These are phyloP conservation scores for Fragilariopsis cylindrus DNA, from an alignment of 108 stramenopile genomes.

Conservation along the genomic window DNA sequence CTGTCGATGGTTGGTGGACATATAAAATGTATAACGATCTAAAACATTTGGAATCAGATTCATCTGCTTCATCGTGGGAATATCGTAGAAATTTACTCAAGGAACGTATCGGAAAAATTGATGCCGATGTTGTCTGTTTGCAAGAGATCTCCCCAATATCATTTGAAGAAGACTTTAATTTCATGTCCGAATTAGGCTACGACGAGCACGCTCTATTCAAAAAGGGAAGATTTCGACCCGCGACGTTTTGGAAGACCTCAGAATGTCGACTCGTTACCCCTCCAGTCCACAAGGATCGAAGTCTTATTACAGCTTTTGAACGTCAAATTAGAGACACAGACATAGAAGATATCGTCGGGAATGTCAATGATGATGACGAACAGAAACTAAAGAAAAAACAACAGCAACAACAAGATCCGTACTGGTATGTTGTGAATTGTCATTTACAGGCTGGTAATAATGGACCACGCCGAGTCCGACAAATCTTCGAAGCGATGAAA, in stretches of 20 bases:
- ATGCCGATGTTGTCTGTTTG: constrained; percentile 89
- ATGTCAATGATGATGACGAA: neutral
- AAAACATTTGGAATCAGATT: constrained; percentile 37
- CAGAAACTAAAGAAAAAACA: neutral
- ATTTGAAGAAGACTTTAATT: constrained; percentile 89
- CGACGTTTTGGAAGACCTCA: constrained; percentile 91
- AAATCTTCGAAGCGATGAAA: constrained; percentile 80
- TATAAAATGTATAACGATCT: constrained; percentile 91
- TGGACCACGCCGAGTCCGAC: constrained; percentile 79
- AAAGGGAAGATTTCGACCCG: constrained; percentile 80
- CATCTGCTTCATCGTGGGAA: constrained; percentile 59
- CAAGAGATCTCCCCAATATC: constrained; percentile 87
- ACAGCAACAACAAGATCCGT: constrained; percentile 4
- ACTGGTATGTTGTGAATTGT: constrained; percentile 86
- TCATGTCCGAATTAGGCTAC: constrained; percentile 76
- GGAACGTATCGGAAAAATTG: constrained; percentile 35
- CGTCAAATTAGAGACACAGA: neutral
- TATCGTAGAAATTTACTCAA: constrained; percentile 54
- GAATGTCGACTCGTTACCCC: constrained; percentile 62
- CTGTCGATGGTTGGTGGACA: constrained; percentile 90
- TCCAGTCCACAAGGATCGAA: constrained; percentile 88
- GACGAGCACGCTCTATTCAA: constrained; percentile 73
- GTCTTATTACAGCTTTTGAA: constrained; percentile 79
- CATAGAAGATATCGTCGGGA: neutral
- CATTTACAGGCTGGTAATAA: constrained; percentile 91